A percentile compares a stretch with the other conserved stretches of the same genome.
phyloP scores from a whole-genome alignment of 176 grass and related monocot genomes.

The Oryza rufipogon region DNA sequence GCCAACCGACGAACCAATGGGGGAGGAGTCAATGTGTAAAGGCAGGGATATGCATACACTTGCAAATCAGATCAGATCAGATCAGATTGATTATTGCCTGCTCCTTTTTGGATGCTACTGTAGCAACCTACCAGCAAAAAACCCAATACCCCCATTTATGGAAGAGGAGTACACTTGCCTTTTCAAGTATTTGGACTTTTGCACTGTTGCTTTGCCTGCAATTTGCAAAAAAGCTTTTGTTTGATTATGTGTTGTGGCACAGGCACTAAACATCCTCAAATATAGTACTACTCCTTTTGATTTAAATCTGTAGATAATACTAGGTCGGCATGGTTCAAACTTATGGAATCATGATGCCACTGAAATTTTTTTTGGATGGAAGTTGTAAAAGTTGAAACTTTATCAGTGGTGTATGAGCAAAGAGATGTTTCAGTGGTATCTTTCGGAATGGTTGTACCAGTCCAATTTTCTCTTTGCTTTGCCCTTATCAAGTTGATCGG shows the following conservation, averaged over 20 bases:
- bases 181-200: background rate
- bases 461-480: too few species aligned
- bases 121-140: background rate
- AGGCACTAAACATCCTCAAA: background rate
- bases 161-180: background rate
- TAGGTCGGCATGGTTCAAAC: too few species aligned
- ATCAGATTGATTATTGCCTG: background rate
- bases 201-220: background rate
- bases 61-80: background rate
- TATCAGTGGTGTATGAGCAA: too few species aligned
- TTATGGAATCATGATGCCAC: too few species aligned
- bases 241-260: background rate
- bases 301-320: too few species aligned
- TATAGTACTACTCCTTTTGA: too few species aligned
- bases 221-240: background rate
- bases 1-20: background rate
- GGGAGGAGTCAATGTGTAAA: background rate
- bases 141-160: background rate
- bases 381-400: too few species aligned
- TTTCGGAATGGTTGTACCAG: too few species aligned
- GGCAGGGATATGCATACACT: background rate
- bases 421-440: too few species aligned
- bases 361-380: too few species aligned
- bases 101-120: background rate
- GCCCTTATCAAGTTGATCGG: too few species aligned